A percentile compares a stretch with the other conserved stretches of the same genome.
phyloP scores from a whole-genome alignment of 1,284 basidiomycete genomes.

The Fomitiporia mediterranea region DNA sequence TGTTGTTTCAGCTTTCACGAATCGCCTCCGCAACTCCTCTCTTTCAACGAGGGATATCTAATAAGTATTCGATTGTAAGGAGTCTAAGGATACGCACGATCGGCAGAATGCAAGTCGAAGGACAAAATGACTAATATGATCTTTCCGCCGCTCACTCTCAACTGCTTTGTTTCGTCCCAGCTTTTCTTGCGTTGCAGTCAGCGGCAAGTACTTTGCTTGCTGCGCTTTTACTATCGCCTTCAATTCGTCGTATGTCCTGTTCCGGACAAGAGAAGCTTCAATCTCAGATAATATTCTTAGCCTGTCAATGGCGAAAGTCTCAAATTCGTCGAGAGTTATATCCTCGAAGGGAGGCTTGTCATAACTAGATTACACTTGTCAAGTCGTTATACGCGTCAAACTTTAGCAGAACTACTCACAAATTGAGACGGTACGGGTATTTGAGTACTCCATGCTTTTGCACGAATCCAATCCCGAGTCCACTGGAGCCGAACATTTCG shows the following conservation, averaged over 20 bases:
- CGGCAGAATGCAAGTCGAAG: constrained; percentile 93
- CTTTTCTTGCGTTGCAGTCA: constrained; percentile 36
- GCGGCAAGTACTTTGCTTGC: constrained; percentile 67
- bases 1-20: constrained; percentile 84
- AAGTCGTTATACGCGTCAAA: not conserved
- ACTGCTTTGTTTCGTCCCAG: not conserved
- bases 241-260: constrained; percentile 75
- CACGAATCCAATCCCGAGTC: too few relatives aligned
- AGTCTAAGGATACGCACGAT: constrained; percentile 58
- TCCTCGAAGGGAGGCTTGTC: constrained; percentile 83
- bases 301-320: constrained; percentile 86
- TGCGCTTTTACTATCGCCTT: constrained; percentile 56
- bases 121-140: constrained; percentile 94
- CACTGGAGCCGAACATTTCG: constrained; percentile 3
- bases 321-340: constrained; percentile 95
- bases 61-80: not conserved
- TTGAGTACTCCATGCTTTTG: constrained; percentile 6
- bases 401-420: constrained; percentile 10
- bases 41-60: constrained; percentile 37
- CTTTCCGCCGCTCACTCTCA: constrained; percentile 73
- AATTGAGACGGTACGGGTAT: constrained; percentile 19
- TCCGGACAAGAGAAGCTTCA: constrained; percentile 86
- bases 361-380: constrained; percentile 64
- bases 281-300: constrained; percentile 92
- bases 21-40: constrained; percentile 87